phyloP scores from a whole-genome alignment of 2,329 filamentous ascomycete genomes.

The Xylaria sp. region DNA sequence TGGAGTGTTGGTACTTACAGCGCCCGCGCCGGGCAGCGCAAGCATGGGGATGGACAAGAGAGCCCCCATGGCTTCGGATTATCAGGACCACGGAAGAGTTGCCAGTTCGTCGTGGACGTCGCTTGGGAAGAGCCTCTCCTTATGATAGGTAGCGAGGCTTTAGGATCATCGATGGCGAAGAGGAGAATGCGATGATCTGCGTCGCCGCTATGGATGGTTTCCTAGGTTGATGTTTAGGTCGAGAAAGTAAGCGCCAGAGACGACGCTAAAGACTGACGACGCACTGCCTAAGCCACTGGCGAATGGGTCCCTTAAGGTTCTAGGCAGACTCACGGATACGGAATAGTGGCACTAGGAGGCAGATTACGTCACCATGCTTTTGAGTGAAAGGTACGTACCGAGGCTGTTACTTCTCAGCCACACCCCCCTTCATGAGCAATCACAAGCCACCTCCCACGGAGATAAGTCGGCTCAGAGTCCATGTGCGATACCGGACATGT shows the following conservation, averaged over 20 bases:
- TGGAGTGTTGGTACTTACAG: slow-evolving; percentile 53
- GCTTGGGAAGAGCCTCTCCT: too few relatives aligned
- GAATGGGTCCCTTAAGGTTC: too few relatives aligned
- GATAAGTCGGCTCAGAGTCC: too few relatives aligned
- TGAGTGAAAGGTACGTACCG: too few relatives aligned
- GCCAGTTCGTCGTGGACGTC: not conserved
- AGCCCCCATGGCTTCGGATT: slow-evolving; percentile 65
- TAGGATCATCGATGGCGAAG: not conserved
- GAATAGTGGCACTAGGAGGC: too few relatives aligned
- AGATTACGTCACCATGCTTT: too few relatives aligned
- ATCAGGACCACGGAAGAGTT: slow-evolving; percentile 5
- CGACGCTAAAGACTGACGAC: not conserved
- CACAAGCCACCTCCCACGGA: too few relatives aligned
- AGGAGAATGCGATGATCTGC: not conserved
- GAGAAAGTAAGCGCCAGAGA: not conserved
- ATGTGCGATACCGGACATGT: not conserved
- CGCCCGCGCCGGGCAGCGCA: slow-evolving; percentile 78
- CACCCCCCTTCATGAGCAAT: too few relatives aligned
- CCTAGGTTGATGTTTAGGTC: not conserved
- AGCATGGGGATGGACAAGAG: slow-evolving; percentile 84
- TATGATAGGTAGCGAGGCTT: too few relatives aligned
- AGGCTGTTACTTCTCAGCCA: too few relatives aligned
- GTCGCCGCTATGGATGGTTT: not conserved
- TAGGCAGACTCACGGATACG: too few relatives aligned
- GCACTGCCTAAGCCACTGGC: too few relatives aligned